phyloP scores from a whole-genome alignment of 768 basidiomycete genomes.

The Punctularia strigosozonata region DNA sequence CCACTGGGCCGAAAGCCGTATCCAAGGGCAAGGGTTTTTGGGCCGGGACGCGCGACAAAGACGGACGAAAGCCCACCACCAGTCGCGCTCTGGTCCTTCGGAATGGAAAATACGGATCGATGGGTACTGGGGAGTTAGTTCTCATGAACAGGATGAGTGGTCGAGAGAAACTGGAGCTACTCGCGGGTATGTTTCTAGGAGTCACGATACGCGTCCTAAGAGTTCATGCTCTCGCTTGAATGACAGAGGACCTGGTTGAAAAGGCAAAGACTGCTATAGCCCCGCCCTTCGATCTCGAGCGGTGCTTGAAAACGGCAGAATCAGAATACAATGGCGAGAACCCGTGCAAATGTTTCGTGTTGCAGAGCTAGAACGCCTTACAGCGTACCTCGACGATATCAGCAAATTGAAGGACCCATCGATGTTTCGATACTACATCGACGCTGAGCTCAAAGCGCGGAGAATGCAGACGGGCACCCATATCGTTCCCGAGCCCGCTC shows the following conservation, averaged over 20 bases:
- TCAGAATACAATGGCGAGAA: conserved; percentile 64
- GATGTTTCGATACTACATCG: conserved; percentile 48
- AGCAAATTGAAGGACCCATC: conserved; percentile 52
- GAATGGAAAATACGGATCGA: conserved; percentile 63
- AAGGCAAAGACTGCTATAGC: conserved; percentile 46
- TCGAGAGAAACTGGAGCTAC: conserved; percentile 68
- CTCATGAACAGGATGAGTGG: conserved; percentile 52
- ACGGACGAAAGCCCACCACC: conserved; percentile 49
- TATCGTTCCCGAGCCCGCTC: too few relatives aligned
- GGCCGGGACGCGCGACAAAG: conserved; percentile 34
- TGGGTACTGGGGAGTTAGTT: conserved; percentile 58
- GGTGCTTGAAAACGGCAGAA: conserved; percentile 56
- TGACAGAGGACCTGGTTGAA: conserved; percentile 52
- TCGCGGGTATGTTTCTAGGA: conserved; percentile 42
- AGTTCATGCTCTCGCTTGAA: conserved; percentile 1
- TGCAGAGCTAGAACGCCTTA: not conserved
- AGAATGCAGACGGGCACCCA: too few relatives aligned
- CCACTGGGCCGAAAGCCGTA: too few relatives aligned
- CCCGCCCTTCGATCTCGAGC: conserved; percentile 52
- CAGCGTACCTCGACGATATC: conserved; percentile 64
- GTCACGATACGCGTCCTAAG: conserved; percentile 3
- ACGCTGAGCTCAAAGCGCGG: conserved; percentile 44
- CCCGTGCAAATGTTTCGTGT: conserved; percentile 2
- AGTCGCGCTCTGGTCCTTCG: conserved; percentile 63
- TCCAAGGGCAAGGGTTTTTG: too few relatives aligned